phyloP scores from a whole-genome alignment of 176 grass and related monocot genomes.

The Carex cristatella region DNA sequence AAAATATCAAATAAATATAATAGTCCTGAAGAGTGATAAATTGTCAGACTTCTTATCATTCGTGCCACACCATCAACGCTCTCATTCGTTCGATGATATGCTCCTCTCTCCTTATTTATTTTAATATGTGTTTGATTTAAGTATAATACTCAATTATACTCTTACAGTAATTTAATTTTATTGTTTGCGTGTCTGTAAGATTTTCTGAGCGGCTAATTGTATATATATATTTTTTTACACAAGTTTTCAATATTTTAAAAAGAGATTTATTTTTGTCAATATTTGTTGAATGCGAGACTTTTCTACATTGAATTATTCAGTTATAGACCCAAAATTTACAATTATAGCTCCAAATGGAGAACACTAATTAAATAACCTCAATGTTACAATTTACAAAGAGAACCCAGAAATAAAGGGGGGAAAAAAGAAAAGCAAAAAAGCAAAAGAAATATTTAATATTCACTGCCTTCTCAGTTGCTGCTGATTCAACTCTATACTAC shows the following conservation, averaged over 20 bases:
- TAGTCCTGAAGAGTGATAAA: not conserved
- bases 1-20: not conserved
- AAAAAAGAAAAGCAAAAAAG: constrained; percentile 10
- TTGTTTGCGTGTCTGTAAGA: too few species aligned
- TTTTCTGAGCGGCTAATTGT: not conserved
- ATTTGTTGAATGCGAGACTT: too few species aligned
- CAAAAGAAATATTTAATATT: constrained; percentile 4
- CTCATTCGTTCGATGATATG: too few species aligned
- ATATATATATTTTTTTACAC: not conserved
- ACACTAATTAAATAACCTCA: not conserved
- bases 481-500: not conserved
- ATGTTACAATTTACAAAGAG: not conserved
- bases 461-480: constrained; percentile 8
- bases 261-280: too few species aligned
- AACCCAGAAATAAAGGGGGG: not conserved
- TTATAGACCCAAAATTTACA: not conserved
- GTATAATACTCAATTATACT: too few species aligned
- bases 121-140: not conserved
- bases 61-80: too few species aligned
- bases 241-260: not conserved
- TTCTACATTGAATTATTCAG: too few species aligned
- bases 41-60: not conserved
- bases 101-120: not conserved
- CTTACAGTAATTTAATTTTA: too few species aligned
- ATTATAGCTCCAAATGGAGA: constrained; percentile 1